Conservation (phyloP, 768 basidiomycete genomes). For the Termitomyces sp. region DNA sequence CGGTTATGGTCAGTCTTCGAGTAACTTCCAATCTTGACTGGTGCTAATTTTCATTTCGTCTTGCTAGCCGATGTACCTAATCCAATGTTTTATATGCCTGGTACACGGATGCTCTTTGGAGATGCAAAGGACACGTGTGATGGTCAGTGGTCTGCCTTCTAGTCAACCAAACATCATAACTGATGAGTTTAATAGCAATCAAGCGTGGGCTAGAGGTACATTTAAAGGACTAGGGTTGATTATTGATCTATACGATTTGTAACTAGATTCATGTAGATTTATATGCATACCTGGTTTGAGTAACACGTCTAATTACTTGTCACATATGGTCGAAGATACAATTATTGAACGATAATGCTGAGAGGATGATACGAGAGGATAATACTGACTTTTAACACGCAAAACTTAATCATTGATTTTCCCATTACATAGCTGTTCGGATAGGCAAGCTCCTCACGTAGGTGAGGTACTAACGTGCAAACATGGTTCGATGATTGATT, state of each 20-base stretch:
- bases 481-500: too few species aligned
- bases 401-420: too few species aligned
- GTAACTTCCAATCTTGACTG: not conserved
- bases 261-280: not conserved
- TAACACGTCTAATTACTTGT: not conserved
- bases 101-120: slow-evolving; percentile 88
- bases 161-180: not conserved
- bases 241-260: not conserved
- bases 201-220: slow-evolving; percentile 13
- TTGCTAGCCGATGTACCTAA: slow-evolving; percentile 79
- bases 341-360: too few species aligned
- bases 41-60: not conserved
- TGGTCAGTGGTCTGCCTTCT: slow-evolving; percentile 33
- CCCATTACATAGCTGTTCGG: too few species aligned
- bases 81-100: slow-evolving; percentile 91
- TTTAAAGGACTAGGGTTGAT: slow-evolving; percentile 6
- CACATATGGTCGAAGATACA: too few species aligned
- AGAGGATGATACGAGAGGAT: too few species aligned
- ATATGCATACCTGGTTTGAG: not conserved
- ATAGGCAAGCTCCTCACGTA: too few species aligned
- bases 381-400: too few species aligned
- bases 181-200: slow-evolving; percentile 6
- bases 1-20: slow-evolving; percentile 60
- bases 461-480: too few species aligned
- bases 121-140: slow-evolving; percentile 91